Evolutionary conservation across 306 rosid species (phyloP).

Genomic region (Spatholobus suberectus): DNA sequence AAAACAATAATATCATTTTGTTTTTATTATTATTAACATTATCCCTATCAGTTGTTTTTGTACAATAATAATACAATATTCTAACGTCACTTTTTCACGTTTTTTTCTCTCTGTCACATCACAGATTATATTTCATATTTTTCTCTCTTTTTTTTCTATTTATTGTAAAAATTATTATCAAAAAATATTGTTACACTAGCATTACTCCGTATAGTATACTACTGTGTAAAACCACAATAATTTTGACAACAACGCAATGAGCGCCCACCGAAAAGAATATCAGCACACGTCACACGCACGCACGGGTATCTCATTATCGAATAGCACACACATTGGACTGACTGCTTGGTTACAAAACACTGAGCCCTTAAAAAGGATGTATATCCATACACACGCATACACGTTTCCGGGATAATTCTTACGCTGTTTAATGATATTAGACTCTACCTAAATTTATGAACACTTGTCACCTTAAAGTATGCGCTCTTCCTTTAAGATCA

Average conservation of each 20-base stretch:
- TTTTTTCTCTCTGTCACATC: no score
- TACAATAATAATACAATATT: background rate
- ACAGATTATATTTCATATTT: no score
- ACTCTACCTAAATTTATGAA: background rate
- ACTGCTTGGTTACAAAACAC: background rate
- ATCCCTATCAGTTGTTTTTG: background rate
- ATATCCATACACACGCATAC: background rate
- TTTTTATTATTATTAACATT: background rate
- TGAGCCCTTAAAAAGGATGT: background rate
- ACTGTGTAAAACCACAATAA: background rate
- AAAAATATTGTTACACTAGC: background rate
- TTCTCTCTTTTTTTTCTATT: no score
- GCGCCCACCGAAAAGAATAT: conserved; percentile 15
- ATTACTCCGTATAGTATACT: no score
- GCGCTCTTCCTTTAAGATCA: background rate
- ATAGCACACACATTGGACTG: background rate
- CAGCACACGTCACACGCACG: background rate
- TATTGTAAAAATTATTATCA: no score
- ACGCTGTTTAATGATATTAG: background rate
- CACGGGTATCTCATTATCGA: background rate
- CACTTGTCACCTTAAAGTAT: background rate
- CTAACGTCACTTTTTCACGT: background rate
- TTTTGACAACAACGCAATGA: background rate
- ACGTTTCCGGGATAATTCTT: background rate
- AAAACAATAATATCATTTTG: background rate